Evolutionary conservation across 2,329 filamentous ascomycete species (phyloP).

Genomic region (Alternaria viburni): DNA sequence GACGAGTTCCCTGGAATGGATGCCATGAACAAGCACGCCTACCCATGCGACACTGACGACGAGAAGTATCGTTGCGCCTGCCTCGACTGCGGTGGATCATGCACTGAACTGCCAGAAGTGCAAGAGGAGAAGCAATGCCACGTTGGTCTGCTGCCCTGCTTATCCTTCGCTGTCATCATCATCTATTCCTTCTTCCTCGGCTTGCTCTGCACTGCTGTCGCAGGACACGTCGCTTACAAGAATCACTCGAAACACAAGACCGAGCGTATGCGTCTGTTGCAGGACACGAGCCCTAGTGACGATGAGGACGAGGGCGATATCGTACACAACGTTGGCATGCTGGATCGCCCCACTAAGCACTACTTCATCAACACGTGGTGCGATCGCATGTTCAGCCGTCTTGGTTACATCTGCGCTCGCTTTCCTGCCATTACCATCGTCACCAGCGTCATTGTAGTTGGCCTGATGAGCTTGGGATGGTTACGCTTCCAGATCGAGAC

Average conservation of each 20-base stretch:
- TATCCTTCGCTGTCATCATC: constrained; percentile 91
- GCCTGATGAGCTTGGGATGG: constrained; percentile 84
- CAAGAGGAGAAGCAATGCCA: constrained; percentile 73
- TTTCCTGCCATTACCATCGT: constrained; percentile 86
- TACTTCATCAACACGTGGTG: constrained; percentile 86
- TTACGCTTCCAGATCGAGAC: constrained; percentile 86
- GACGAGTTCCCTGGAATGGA: constrained; percentile 73
- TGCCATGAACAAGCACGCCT: constrained; percentile 72
- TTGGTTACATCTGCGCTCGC: constrained; percentile 80
- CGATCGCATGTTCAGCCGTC: constrained; percentile 77
- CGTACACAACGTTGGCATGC: constrained; percentile 75
- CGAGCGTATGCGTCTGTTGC: constrained; percentile 83
- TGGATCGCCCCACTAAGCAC: constrained; percentile 77
- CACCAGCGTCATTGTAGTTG: constrained; percentile 75
- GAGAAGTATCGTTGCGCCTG: constrained; percentile 88
- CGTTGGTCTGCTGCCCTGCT: constrained; percentile 86
- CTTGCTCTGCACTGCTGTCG: constrained; percentile 68
- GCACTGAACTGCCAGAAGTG: constrained; percentile 81
- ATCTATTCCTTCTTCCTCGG: constrained; percentile 79
- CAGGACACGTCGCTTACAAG: constrained; percentile 77
- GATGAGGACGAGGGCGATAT: constrained; percentile 93
- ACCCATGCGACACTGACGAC: constrained; percentile 89
- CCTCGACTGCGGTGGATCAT: constrained; percentile 87
- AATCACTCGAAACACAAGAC: constrained; percentile 76
- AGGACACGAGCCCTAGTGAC: constrained; percentile 82